Evolutionary conservation across 1,139 yeast species (phyloP).

Genomic region (Candida neerlandica): DNA sequence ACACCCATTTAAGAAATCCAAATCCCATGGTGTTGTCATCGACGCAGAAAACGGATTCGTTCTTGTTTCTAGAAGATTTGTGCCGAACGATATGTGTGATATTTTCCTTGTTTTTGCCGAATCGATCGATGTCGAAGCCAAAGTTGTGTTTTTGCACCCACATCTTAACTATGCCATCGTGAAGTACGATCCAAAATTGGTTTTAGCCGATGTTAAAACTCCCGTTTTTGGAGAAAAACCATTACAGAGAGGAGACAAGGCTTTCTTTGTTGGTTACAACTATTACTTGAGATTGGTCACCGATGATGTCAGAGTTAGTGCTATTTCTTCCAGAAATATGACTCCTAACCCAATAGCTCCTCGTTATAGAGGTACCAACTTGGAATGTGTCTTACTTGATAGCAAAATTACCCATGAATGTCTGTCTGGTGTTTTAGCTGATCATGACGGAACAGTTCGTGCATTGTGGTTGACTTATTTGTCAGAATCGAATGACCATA

Average conservation of each 20-base stretch:
- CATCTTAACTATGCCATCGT: conserved; percentile 83
- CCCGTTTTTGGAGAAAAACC: conserved; percentile 64
- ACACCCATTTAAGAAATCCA: conserved; percentile 59
- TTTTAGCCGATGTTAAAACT: conserved; percentile 49
- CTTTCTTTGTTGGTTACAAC: conserved; percentile 79
- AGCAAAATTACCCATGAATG: conserved; percentile 74
- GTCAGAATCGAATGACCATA: conserved; percentile 69
- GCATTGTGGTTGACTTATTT: conserved; percentile 84
- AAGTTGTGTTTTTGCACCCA: conserved; percentile 84
- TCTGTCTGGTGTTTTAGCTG: conserved; percentile 79
- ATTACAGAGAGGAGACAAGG: conserved; percentile 73
- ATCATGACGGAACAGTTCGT: conserved; percentile 73
- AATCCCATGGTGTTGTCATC: conserved; percentile 76
- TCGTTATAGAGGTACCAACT: conserved; percentile 81
- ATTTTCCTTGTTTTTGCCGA: conserved; percentile 82
- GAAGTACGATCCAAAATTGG: conserved; percentile 74
- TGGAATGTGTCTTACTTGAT: conserved; percentile 78
- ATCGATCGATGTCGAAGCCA: conserved; percentile 77
- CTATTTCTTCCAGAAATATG: conserved; percentile 71
- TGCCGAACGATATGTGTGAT: conserved; percentile 87
- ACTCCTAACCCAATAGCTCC: conserved; percentile 73
- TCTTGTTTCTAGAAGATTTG: conserved; percentile 72
- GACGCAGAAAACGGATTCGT: conserved; percentile 82
- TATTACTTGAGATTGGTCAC: conserved; percentile 69
- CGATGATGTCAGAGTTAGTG: conserved; percentile 76